Conservation (phyloP, 2,329 filamentous ascomycete genomes). For the Monosporascus cannonballus region DNA sequence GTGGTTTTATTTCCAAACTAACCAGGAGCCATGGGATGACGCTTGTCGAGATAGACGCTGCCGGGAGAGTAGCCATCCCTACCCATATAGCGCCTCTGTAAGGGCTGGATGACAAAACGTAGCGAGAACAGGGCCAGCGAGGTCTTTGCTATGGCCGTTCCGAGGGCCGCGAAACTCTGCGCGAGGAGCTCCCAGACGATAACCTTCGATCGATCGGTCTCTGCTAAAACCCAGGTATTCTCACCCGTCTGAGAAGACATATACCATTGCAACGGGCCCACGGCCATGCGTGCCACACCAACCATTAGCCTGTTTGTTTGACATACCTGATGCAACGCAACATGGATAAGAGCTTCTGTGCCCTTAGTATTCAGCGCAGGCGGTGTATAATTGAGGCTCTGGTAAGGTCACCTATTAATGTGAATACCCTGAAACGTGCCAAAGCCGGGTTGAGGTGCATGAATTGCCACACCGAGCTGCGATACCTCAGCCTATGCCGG, state of each 20-base stretch:
- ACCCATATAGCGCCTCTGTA: neutral
- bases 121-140: neutral
- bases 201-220: neutral
- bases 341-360: neutral
- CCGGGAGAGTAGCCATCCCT: neutral
- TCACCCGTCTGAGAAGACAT: neutral
- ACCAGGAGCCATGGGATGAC: slow-evolving; percentile 1
- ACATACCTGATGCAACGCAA: too few relatives aligned
- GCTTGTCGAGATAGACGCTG: neutral
- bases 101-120: neutral
- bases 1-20: neutral
- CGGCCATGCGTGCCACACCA: too few relatives aligned
- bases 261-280: too few relatives aligned
- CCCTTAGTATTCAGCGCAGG: neutral
- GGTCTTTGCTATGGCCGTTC: neutral
- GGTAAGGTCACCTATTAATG: too few relatives aligned
- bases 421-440: too few relatives aligned
- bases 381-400: neutral
- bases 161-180: neutral
- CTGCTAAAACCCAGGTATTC: neutral
- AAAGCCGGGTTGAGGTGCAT: too few relatives aligned
- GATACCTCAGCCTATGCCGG: too few relatives aligned
- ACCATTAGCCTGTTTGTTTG: too few relatives aligned
- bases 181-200: neutral
- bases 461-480: too few relatives aligned